Base-by-base conservation (phyloP, 179 eudicot species). In the Silene coronaria region DNA sequence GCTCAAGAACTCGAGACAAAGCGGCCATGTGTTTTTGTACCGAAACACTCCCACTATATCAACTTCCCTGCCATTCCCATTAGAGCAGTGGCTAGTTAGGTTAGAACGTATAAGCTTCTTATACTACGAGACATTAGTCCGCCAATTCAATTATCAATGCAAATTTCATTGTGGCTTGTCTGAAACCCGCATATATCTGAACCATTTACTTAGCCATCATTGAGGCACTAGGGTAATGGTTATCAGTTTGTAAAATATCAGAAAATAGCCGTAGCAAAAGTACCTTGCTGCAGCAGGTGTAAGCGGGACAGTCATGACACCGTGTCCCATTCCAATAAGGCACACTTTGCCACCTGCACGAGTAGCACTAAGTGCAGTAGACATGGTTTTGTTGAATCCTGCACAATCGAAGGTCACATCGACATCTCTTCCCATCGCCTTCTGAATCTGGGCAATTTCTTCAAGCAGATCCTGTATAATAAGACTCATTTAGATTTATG, bases 11-110 rank as follows among this genome's bases (percentile, higher is more conserved):
- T 93, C 97, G 12, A 96, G 85, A 84, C 99, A 96, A 59, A 93
- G 83, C 1, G 98, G 99, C 98, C 99, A 96, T 5, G 99, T 93
- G 79, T 96, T 96, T 84, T 90, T 89, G 94, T 93, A 96, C 16
- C 99, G 96, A 66, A 91, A 93, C n/a, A 91, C 87, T 2, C 99
- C 97, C 62, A 96, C 77, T 45, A 96, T 83, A 76, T 96, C 99
- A 19, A 91, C 97, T 82, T 95, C 99, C 90, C 99, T 94, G 80
- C 13, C 76, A 75, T 77, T 68, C 1, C 60, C 79, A 59, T 67
- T n/a, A 53, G 19, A 17, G 8, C 58, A 53, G 58, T 17, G 58
- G 58, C 58, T 53, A 17, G 19, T 14, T 53, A 53, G n/a, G n/a
- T n/a, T n/a, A n/a, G 12, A 17, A 11, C 48, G 32, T 13, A 38